Evolutionary conservation across 257 asterid genomes (phyloP), one percentile per base, ranked within the genome.

Genomic region (Mitragyna speciosa): DNA sequence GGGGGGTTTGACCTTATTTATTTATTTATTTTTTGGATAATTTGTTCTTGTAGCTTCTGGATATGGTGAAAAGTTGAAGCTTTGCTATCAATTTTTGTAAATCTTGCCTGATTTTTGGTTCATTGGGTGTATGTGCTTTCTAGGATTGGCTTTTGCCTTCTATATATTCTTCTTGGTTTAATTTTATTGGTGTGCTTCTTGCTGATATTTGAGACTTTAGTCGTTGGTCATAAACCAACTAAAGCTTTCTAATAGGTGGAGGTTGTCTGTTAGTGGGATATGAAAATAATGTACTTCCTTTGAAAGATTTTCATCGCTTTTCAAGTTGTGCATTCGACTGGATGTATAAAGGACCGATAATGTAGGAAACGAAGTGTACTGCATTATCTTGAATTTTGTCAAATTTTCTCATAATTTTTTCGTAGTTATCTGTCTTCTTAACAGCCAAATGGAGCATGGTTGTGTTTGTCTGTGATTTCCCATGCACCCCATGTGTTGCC

Each of bases 31-130:
- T 36, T 58, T 22, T 20, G 65, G n/a, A 51, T 39, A 7, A 30
- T 3, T 54, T 72, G 6, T 24, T 12, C 3, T 41, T 39, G 26
- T 70, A 7, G 43, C 36, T 51, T 10, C 56, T 51, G 52, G 19
- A 49, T 67, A 16, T 49, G 54, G 24, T 59, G 20, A 77, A 77
- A 49, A 66, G 10, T 77, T 66, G 75, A 52, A 78, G 17, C 47
- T 49, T 73, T 28, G 20, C 2, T 31, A 16, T 30, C 0, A 15
- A n/a, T 17, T 65, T 31, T 64, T 70, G 24, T 12, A 56, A 63
- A 3, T 75, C 61, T 39, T 78, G 17, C 14, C 47, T 12, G 28
- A n/a, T 73, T 52, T 71, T 79, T 30, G 1, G 72, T 80, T n/a
- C 63, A 2, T 17, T 30, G 49, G 12, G 8, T 12, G 26, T 24